A percentile compares a stretch with the other conserved stretches of the same genome.
Evolutionary conservation across 768 basidiomycete species (phyloP).

Genomic region (Mycena amicta): DNA sequence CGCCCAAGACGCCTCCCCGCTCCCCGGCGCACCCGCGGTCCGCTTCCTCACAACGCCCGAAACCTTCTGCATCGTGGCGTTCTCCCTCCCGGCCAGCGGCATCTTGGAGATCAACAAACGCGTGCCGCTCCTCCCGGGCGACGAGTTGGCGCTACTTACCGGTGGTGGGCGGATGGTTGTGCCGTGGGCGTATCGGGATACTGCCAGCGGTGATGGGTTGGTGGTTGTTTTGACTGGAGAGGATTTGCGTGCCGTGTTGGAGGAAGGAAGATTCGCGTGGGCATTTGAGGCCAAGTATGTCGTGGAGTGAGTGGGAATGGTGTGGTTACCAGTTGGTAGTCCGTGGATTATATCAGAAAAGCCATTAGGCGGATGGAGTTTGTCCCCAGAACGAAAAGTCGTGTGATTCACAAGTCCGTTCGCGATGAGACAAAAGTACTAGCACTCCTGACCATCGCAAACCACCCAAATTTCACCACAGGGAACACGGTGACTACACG

Average conservation of each 20-base stretch:
- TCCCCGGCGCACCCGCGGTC: constrained; percentile 28
- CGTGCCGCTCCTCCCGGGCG: constrained; percentile 46
- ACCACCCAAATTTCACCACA: too few species aligned
- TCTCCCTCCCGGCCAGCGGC: constrained; percentile 37
- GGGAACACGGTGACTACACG: too few species aligned
- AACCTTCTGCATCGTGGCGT: constrained; percentile 53
- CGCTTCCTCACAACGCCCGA: constrained; percentile 52
- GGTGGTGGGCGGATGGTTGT: constrained; percentile 32
- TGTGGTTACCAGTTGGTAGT: too few species aligned
- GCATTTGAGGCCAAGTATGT: constrained; percentile 27
- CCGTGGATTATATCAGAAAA: too few species aligned
- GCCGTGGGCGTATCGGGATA: constrained; percentile 29
- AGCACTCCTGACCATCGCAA: too few species aligned
- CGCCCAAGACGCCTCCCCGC: constrained; percentile 37
- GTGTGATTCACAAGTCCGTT: too few species aligned
- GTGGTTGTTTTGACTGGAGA: too few species aligned
- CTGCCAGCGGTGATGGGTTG: constrained; percentile 30
- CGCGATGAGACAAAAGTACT: too few species aligned
- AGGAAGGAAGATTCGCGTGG: constrained; percentile 27
- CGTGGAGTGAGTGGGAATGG: too few species aligned
- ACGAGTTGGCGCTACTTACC: constrained; percentile 39
- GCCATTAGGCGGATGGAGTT: too few species aligned
- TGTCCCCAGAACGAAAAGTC: too few species aligned
- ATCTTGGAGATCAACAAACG: constrained; percentile 39
- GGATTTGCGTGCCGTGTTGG: constrained; percentile 14